Evolutionary conservation across 2,329 filamentous ascomycete species (phyloP).

Genomic region (Didymella glomerata): DNA sequence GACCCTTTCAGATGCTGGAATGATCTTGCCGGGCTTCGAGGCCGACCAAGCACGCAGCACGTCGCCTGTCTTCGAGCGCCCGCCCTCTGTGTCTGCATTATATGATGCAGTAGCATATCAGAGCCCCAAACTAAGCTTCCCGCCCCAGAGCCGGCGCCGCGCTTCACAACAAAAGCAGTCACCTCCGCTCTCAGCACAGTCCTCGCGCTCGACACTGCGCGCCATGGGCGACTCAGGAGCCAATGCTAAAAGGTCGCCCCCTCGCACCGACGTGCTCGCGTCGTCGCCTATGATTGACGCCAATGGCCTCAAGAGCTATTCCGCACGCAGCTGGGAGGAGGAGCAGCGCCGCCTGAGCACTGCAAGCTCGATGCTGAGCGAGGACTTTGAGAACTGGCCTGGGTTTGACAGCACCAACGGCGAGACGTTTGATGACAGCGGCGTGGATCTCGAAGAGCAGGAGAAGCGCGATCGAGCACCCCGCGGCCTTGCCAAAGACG

Average conservation of each 20-base stretch:
- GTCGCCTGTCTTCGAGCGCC: constrained; percentile 60
- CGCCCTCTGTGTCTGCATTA: constrained; percentile 53
- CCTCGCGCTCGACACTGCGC: constrained; percentile 49
- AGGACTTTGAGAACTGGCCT: constrained; percentile 55
- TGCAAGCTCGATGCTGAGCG: constrained; percentile 54
- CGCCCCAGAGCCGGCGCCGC: constrained; percentile 42
- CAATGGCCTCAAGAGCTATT: constrained; percentile 29
- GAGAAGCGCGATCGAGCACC: constrained; percentile 44
- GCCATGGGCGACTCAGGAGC: constrained; percentile 39
- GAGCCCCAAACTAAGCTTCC: constrained; percentile 41
- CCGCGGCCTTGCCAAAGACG: constrained; percentile 44
- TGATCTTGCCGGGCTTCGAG: constrained; percentile 78
- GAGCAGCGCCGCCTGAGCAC: constrained; percentile 43
- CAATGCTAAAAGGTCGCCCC: constrained; percentile 22
- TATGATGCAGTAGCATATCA: constrained; percentile 30
- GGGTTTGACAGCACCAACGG: constrained; percentile 45
- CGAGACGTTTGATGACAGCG: constrained; percentile 44
- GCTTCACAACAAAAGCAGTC: constrained; percentile 42
- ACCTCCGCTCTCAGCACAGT: constrained; percentile 44
- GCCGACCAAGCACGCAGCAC: constrained; percentile 52
- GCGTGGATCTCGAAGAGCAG: constrained; percentile 46
- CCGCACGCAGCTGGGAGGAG: constrained; percentile 27
- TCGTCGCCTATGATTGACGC: constrained; percentile 47
- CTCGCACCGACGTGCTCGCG: constrained; percentile 37
- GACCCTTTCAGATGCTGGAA: constrained; percentile 90